Evolutionary conservation across 768 basidiomycete genomes (phyloP), one percentile per base, ranked within the genome.

Genomic region (Tremella fuciformis): DNA sequence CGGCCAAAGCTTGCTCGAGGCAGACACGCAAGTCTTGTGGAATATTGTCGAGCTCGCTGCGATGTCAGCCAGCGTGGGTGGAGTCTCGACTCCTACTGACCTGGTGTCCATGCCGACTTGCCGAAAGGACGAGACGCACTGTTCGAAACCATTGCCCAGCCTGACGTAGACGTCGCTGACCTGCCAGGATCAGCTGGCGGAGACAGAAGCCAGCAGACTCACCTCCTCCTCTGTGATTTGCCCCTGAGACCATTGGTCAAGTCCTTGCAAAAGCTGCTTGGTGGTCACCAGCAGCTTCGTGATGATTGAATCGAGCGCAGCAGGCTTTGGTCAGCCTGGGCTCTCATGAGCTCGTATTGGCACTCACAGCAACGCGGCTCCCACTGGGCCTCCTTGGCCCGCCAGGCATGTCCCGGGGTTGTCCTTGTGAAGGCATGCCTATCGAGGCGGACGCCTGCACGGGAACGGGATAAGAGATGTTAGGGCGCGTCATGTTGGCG

Each of bases 91-190:
- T 26, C 9, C 1, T 46, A 83, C 90, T 76, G 77, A 97, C 94
- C 82, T 80, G 88, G 98, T 97, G 60, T 88, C 85, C 58, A 99
- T 93, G 61, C 86, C 85, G 65, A 86, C 91, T 13, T 83, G 80
- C 1, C 83, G 83, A 74, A 99, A 99, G 0, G 92, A 91, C 53
- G 87, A 84, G 39, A 93, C 89, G 9, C 92, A 92, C 15, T 85
- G 84, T 73, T 97, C 97, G 81, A 99, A 98, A 74, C 96, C 93
- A 77, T 98, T 97, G 21, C 96, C 96, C 21, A 99, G 81, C 55
- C 86, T 84, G 54, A 99, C 96, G 77, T 99, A 99, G 54, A 96
- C 89, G 77, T 97, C 91, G 81, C 92, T 96, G 73, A 99, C 91
- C 65, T 88, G 82, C 42, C 7, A 46, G n/a, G n/a, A 46, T 50